A percentile compares a stretch with the other conserved stretches of the same genome.
Conservation (phyloP, 208 protist genomes). For the Leishmania gerbilli region DNA sequence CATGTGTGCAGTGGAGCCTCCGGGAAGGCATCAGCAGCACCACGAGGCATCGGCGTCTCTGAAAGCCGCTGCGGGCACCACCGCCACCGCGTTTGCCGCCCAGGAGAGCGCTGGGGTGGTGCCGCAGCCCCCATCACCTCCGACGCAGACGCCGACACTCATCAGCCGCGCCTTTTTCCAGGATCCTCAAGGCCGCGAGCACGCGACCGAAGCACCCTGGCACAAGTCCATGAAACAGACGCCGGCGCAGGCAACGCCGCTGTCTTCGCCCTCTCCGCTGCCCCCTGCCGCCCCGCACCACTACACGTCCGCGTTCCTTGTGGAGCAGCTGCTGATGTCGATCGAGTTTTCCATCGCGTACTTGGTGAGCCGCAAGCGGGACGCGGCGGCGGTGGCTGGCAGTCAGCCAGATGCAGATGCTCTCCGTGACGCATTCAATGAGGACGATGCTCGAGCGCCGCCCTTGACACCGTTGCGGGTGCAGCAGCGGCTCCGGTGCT, state of each 20-base stretch:
- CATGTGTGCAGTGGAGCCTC: background rate
- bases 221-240: background rate
- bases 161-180: conserved; percentile 25
- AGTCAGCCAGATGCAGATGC: background rate
- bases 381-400: background rate
- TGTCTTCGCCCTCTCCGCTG: background rate
- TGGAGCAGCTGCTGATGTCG: conserved; percentile 26
- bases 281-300: background rate
- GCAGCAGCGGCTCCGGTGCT: conserved; percentile 3
- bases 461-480: conserved; percentile 4
- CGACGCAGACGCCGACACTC: conserved; percentile 20
- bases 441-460: background rate
- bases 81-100: background rate
- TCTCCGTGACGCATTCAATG: background rate
- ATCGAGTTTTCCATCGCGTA: conserved; percentile 28
- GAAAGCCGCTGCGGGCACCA: background rate
- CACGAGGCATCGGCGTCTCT: background rate
- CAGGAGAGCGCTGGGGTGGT: background rate
- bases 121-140: background rate
- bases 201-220: background rate
- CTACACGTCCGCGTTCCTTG: conserved; percentile 5
- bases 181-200: background rate
- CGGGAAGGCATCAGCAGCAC: background rate
- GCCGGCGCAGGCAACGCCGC: too few species aligned
- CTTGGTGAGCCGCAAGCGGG: background rate